phyloP scores from a whole-genome alignment of 2,329 filamentous ascomycete species.

The Stagonosporopsis rhizophila region DNA sequence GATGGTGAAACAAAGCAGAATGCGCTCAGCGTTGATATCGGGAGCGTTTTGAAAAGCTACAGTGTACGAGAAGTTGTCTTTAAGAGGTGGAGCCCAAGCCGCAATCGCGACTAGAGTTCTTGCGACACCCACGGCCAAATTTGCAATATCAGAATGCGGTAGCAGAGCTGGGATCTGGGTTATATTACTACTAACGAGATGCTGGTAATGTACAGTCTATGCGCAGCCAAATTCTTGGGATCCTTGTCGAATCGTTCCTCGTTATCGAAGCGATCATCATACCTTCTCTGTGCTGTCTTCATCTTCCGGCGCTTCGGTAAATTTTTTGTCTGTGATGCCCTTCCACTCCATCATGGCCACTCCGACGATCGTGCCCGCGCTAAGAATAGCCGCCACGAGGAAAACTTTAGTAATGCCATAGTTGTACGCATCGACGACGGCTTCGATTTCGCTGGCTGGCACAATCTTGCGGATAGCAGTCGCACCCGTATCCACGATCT shows the following conservation, averaged over 20 bases:
- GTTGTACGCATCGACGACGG: conserved; percentile 69
- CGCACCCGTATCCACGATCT: conserved; percentile 50
- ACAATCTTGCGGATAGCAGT: conserved; percentile 66
- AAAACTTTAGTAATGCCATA: conserved; percentile 64
- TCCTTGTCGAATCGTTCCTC: not conserved
- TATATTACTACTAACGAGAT: not conserved
- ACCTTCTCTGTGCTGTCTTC: conserved; percentile 2
- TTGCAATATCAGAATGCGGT: not conserved
- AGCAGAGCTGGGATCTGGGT: not conserved
- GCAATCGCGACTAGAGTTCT: conserved; percentile 66
- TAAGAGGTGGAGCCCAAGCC: conserved; percentile 83
- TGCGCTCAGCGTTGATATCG: conserved; percentile 60
- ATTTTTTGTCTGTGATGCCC: conserved; percentile 60
- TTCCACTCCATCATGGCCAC: conserved; percentile 66
- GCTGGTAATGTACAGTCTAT: not conserved
- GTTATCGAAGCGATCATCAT: not conserved
- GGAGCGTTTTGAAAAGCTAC: conserved; percentile 71
- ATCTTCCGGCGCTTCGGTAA: not conserved
- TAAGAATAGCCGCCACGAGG: conserved; percentile 64
- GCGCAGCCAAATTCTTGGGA: not conserved
- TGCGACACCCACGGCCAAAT: not conserved
- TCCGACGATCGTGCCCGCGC: conserved; percentile 61
- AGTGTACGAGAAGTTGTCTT: conserved; percentile 81
- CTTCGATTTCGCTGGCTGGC: conserved; percentile 56
- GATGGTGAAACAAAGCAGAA: conserved; percentile 52